Evolutionary conservation across 768 basidiomycete genomes (phyloP), one percentile per base, ranked within the genome.

Genomic region (Leccinum sublutescens): DNA sequence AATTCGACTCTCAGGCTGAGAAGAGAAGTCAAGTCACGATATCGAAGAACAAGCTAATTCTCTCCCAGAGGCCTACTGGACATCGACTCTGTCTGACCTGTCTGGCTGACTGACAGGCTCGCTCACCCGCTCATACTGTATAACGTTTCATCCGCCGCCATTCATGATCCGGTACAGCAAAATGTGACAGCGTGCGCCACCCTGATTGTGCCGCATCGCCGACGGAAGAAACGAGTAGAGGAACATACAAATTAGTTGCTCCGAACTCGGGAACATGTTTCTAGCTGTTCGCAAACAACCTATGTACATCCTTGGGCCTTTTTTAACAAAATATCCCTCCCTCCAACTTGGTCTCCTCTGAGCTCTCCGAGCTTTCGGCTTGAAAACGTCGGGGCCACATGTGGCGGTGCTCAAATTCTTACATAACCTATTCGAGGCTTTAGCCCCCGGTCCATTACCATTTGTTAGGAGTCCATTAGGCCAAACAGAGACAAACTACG

Each of bases 1-100:
- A 52, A 52, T 57, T 61, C 45, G 48, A 50, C 57, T 61, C 55
- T 61, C 58, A 31, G 34, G 58, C 33, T 52, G 52, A 54, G 53
- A 62, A 66, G 59, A 55, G 66, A 66, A 66, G 65, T 29, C 52
- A 29, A 23, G n/a, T 19, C 23, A 17, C 11, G 21, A 33, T 5
- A 59, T 34, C 45, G 19, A 60, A 29, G 38, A 12, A 17, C 17
- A 31, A 51, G n/a, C n/a, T 19, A 19, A 27, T 19, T 29, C 17
- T 51, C 29, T 12, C 29, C 50, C 50, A 51, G 31, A 51, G 29
- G 50, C 15, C 25, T n/a, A 19, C 50, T 31, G 25, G n/a, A 47
- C 47, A 48, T 48, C n/a, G 5, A 19, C 23, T 15, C 14, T 38
- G 38, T 36, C 12, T 36, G 38, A 17, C 34, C 29, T 29, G 29